Evolutionary conservation across 2,329 filamentous ascomycete species (phyloP).

Genomic region (Leptographium radiaticola): DNA sequence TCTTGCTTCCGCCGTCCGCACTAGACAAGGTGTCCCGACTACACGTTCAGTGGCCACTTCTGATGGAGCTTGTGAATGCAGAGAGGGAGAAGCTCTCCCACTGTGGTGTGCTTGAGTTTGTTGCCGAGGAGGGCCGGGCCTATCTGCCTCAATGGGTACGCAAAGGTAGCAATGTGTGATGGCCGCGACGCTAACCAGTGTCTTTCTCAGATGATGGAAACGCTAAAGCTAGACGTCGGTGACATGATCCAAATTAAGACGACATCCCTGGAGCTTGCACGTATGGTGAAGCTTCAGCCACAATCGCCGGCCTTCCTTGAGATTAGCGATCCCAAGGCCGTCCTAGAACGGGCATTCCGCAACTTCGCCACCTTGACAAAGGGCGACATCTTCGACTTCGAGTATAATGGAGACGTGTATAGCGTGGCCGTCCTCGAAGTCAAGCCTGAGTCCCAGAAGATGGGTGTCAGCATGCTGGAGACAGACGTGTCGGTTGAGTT

Average conservation of each 20-base stretch:
- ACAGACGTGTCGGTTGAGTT: conserved; percentile 97
- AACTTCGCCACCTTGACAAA: conserved; percentile 91
- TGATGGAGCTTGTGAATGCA: conserved; percentile 92
- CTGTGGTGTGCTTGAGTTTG: conserved; percentile 91
- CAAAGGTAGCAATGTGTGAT: neutral
- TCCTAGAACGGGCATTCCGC: conserved; percentile 90
- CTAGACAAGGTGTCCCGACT: conserved; percentile 92
- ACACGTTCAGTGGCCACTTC: conserved; percentile 93
- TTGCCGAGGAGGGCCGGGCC: conserved; percentile 90
- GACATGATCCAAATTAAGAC: conserved; percentile 93
- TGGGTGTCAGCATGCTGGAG: conserved; percentile 87
- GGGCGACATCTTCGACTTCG: conserved; percentile 89
- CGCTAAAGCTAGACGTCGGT: conserved; percentile 74
- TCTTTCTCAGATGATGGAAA: conserved; percentile 70
- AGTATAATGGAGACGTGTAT: conserved; percentile 90
- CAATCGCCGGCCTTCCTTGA: conserved; percentile 90
- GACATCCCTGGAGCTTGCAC: conserved; percentile 79
- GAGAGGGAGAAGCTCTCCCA: conserved; percentile 70
- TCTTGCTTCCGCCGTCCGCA: conserved; percentile 90
- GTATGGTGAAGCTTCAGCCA: conserved; percentile 91
- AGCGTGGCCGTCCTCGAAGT: conserved; percentile 89
- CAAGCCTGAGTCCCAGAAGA: conserved; percentile 71
- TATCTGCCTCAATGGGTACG: conserved; percentile 90
- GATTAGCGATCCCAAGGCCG: conserved; percentile 92
- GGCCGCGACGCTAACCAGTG: neutral